Conservation (phyloP, 148 eudicot genomes). For the Camellia lanceoleosa region DNA sequence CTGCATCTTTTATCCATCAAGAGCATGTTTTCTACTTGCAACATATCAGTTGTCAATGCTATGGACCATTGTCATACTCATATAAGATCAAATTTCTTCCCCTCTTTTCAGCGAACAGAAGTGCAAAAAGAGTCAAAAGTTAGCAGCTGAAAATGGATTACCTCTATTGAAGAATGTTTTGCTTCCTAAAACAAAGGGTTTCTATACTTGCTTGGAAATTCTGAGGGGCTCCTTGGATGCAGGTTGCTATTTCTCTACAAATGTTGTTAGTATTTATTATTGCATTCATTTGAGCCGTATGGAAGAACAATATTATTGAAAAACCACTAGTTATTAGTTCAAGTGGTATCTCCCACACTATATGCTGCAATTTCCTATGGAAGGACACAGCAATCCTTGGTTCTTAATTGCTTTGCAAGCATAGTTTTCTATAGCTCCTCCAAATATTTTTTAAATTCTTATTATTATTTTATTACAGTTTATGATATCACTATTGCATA, state of each 20-base stretch:
- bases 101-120: constrained; percentile 49
- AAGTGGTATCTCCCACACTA: neutral
- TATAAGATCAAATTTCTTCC: neutral
- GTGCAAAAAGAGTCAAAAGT: constrained; percentile 52
- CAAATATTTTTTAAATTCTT: neutral
- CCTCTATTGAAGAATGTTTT: constrained; percentile 63
- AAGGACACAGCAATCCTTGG: neutral
- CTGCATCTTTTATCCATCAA: neutral
- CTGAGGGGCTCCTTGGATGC: constrained; percentile 68
- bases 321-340: neutral
- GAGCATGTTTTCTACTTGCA: neutral
- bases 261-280: neutral
- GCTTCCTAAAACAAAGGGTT: constrained; percentile 77
- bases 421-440: neutral
- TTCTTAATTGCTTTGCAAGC: neutral
- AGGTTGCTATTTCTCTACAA: constrained; percentile 35
- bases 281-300: neutral
- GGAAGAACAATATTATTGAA: neutral
- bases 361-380: neutral
- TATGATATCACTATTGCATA: constrained; percentile 74
- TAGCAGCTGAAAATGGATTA: constrained; percentile 57
- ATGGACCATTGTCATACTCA: constrained; percentile 1
- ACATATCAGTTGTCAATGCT: neutral
- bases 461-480: constrained; percentile 37
- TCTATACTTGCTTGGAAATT: constrained; percentile 57